Evolutionary conservation across 345 rosid genomes (phyloP), one percentile per base, ranked within the genome.

Genomic region (Acer yangbiense): DNA sequence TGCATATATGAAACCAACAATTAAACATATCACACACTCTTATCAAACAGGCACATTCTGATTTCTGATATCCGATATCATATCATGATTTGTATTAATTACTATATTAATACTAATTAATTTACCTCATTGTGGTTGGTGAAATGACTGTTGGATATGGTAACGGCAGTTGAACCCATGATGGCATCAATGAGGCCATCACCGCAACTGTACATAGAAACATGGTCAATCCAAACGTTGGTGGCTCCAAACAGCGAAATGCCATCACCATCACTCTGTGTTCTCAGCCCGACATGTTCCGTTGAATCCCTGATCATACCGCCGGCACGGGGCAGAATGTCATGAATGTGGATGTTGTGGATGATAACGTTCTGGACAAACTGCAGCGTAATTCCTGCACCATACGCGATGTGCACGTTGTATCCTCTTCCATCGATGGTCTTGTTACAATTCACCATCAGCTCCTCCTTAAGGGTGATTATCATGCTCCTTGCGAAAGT

Each of bases 371-470:
- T 90, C 27, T 63, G 82, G 18, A 82, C 80, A 69, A 86, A 89
- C 61, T 89, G 97, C 66, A 91, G 27, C 0, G 93, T 89, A 63
- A 93, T 71, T 4, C 98, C 94, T 43, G 94, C 90, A 7, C 98
- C 98, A 13, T 82, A 77, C 0, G 89, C 87, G 2, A 93, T 74
- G 32, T 86, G 94, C 32, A 93, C 89, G 10, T 85, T 77, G 58
- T 83, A 88, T 71, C 98, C 98, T 17, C 98, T 86, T 0, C 76
- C 98, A 39, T 93, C 98, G 64, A 95, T 91, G n/a, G 98, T 95
- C 78, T 91, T 93, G 86, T 91, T 41, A 73, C 91, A 78, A 0
- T 80, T 78, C 73, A 95, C 43, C 73, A 93, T 78, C 11, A 95
- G 91, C 88, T 93, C 95, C 74, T 91, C 90, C 66, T 71, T 77